Conservation (phyloP, 306 rosid species). For the Begonia masoniana region DNA sequence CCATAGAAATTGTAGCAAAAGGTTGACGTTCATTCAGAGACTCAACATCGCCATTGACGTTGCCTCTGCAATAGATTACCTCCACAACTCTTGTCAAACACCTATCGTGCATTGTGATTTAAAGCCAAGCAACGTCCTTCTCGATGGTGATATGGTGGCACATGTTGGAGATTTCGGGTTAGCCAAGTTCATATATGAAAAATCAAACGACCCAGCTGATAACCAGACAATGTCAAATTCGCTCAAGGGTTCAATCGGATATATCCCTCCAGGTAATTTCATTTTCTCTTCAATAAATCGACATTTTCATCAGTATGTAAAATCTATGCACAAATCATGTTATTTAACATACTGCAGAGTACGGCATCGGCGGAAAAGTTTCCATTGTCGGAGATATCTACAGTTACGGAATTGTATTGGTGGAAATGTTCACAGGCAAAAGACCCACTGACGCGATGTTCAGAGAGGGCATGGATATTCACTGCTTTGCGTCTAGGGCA, state of each 20-base stretch:
- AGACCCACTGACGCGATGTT: constrained; percentile 16
- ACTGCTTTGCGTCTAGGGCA: constrained; percentile 7
- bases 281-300: background rate
- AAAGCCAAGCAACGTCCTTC: constrained; percentile 23
- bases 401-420: constrained; percentile 21
- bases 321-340: background rate
- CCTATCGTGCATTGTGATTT: constrained; percentile 25
- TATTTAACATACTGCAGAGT: constrained; percentile 7
- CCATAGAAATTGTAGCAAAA: constrained; percentile 7
- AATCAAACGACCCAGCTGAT: too few species aligned
- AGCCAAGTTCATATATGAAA: too few species aligned
- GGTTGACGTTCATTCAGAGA: constrained; percentile 20
- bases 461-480: constrained; percentile 15
- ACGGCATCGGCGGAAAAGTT: constrained; percentile 19
- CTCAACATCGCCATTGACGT: constrained; percentile 17
- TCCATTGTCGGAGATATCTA: constrained; percentile 17
- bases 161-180: constrained; percentile 8
- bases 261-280: constrained; percentile 19
- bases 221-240: constrained; percentile 6
- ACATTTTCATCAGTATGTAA: background rate
- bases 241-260: constrained; percentile 22
- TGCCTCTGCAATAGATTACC: constrained; percentile 27
- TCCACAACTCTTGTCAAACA: constrained; percentile 18
- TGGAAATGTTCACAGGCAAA: constrained; percentile 18
- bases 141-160: constrained; percentile 18